Evolutionary conservation across 2,329 filamentous ascomycete genomes (phyloP).

Genomic region (Colletotrichum caudatum): DNA sequence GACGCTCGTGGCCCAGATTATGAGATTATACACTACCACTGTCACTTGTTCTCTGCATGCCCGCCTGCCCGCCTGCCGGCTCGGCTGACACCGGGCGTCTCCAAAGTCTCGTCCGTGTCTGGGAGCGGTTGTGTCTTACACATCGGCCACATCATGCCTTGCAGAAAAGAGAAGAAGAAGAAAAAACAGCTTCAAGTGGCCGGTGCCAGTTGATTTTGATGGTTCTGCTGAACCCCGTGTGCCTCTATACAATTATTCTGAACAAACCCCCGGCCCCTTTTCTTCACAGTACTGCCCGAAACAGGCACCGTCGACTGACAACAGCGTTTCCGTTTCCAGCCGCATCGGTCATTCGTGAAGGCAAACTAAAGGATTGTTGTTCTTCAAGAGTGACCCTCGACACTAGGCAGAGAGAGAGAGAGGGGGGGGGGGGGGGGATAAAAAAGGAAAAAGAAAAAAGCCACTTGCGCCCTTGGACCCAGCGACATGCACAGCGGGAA

Average conservation of each 20-base stretch:
- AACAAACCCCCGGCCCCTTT: too few species aligned
- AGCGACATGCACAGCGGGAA: slow-evolving; percentile 12
- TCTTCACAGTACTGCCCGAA: neutral
- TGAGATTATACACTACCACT: too few species aligned
- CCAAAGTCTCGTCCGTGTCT: neutral
- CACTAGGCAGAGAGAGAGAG: neutral
- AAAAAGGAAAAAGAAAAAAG: neutral
- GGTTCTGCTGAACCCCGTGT: neutral
- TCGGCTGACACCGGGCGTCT: neutral
- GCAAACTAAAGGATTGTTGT: neutral
- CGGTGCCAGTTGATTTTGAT: neutral
- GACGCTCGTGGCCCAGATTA: slow-evolving; percentile 2
- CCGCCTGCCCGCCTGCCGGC: too few species aligned
- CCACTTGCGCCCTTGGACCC: slow-evolving; percentile 2
- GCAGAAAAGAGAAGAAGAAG: neutral
- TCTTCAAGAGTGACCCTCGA: neutral
- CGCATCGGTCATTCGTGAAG: neutral
- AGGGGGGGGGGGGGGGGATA: too few species aligned
- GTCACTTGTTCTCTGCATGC: neutral
- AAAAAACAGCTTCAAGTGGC: neutral
- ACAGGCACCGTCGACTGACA: neutral
- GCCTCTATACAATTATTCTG: too few species aligned
- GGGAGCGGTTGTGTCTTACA: slow-evolving; percentile 2
- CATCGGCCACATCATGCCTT: neutral
- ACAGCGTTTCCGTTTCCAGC: neutral